Conservation (phyloP, 352 stramenopile genomes). For the Pythium phragmitis region DNA sequence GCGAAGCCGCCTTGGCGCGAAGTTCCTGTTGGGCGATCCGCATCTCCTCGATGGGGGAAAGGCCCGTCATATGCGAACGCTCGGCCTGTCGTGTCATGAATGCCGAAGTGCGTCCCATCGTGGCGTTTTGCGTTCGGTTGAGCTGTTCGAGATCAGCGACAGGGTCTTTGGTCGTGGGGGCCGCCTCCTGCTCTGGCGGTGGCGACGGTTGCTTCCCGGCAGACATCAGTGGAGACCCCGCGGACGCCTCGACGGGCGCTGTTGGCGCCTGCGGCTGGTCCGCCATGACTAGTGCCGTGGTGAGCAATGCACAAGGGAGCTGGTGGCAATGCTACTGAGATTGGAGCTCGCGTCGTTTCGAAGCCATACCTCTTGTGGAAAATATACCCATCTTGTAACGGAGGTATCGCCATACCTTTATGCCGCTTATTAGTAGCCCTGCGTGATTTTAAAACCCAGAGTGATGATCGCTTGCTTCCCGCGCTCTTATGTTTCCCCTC, state of each 20-base stretch:
- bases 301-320: neutral
- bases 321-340: no score
- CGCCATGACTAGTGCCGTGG: neutral
- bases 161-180: neutral
- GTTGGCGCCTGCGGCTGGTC: neutral
- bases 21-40: constrained; percentile 78
- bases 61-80: constrained; percentile 60
- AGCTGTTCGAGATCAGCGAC: constrained; percentile 9
- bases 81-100: constrained; percentile 81
- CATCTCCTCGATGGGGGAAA: constrained; percentile 87
- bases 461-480: constrained; percentile 25
- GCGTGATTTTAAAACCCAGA: constrained; percentile 21
- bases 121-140: neutral
- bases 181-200: neutral
- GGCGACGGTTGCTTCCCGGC: neutral
- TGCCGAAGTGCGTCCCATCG: constrained; percentile 33
- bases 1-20: constrained; percentile 62
- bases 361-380: neutral
- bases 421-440: neutral
- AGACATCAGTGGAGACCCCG: neutral
- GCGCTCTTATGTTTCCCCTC: constrained; percentile 9
- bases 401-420: neutral
- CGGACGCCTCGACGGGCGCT: neutral
- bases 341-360: neutral
- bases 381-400: constrained; percentile 11